Base-by-base conservation (phyloP, 805 yeast genomes). In the Candida insectorum region DNA sequence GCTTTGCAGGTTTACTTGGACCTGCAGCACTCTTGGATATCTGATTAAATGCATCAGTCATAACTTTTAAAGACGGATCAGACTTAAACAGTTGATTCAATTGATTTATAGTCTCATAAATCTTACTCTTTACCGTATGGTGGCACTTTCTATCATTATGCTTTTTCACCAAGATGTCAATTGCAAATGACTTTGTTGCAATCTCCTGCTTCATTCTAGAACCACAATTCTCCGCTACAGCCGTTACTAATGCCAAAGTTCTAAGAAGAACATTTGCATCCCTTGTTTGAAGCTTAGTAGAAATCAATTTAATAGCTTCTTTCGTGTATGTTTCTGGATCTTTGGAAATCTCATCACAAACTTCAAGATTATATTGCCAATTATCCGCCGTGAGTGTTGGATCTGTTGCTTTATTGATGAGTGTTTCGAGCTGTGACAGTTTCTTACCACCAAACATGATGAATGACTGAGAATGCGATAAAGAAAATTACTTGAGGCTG, bases 1-100 rank as follows among this genome's bases (percentile, higher is more conserved):
- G 64, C 47, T 80, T 81, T 24, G 63, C 74, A 6, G 89, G 89
- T 43, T 75, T 76, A 23, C 54, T 64, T 0, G 88, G 87, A 45
- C 31, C 42, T 38, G 60, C 60, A 18, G 85, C 67, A n/a, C n/a
- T n/a, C 45, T 32, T 43, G 37, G 61, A 60, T 17, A 85, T 67
- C 19, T 66, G 70, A 13, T 62, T 58, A 47, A 74, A 75, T 0
- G 86, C 77, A 41, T 77, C 83, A 12, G 68, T 63, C 73, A 89
- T 76, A 2, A 83, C 79, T 38, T 70, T 71, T 47, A 91, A 69
- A 3, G 91, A 80, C 0, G 93, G 91, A 54, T 93, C 97, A 16
- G 58, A 55, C 35, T 71, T 65, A 56, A 88, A 86, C 3, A 82
- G 73, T 24, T 70, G 60, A 14, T 80, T 58, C 42, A 93, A 65